Percentiles rank a stretch among this genome's conserved stretches.
These are phyloP conservation scores for Salix purpurea DNA, from an alignment of 345 rosid genomes.

Conservation along the genomic window DNA sequence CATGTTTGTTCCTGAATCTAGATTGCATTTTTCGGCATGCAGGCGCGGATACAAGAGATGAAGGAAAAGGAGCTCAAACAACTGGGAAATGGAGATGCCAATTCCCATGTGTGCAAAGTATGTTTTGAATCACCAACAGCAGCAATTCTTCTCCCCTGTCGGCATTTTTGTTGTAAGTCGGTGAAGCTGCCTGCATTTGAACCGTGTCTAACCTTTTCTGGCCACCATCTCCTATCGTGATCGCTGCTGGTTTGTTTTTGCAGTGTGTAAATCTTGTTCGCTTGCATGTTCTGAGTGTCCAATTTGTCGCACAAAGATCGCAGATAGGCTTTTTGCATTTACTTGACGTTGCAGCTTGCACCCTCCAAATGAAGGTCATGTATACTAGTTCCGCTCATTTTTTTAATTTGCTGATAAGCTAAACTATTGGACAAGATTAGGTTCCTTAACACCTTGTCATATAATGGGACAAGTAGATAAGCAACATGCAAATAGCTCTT, in stretches of 20 bases:
- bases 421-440: not conserved
- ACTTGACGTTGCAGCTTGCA: constrained; percentile 41
- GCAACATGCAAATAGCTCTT: not conserved
- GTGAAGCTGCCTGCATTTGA: not conserved
- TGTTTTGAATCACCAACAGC: constrained; percentile 96
- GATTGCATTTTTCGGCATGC: constrained; percentile 11
- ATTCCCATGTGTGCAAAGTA: constrained; percentile 92
- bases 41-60: constrained; percentile 99
- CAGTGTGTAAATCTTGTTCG: constrained; percentile 99
- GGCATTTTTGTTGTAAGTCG: constrained; percentile 95
- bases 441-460: not conserved
- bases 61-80: constrained; percentile 85
- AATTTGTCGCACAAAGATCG: constrained; percentile 89
- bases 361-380: constrained; percentile 35
- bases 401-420: not conserved
- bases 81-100: constrained; percentile 68
- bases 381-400: not conserved
- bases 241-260: constrained; percentile 9
- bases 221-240: not conserved
- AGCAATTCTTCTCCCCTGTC: constrained; percentile 95
- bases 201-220: not conserved
- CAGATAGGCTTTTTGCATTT: constrained; percentile 93
- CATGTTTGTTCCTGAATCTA: not conserved
- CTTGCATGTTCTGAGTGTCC: constrained; percentile 98
- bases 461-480: not conserved